phyloP scores from a whole-genome alignment of 176 grass and related monocot genomes.

The Phyllostachys edulis region DNA sequence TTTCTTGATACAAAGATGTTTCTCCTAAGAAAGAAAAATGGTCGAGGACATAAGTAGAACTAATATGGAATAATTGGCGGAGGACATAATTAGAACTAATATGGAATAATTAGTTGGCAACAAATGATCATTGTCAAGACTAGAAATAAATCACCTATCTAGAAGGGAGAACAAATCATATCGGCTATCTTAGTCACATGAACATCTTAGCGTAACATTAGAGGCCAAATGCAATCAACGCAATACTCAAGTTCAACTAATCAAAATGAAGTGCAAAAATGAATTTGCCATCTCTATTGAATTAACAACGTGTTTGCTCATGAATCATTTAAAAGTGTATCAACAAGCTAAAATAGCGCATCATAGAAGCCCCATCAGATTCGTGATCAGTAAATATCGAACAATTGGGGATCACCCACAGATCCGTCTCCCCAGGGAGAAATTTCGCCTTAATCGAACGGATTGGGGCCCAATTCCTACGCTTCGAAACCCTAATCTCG shows the following conservation, averaged over 20 bases:
- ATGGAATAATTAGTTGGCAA: too few relatives aligned
- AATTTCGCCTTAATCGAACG: conserved; percentile 27
- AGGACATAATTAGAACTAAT: background rate
- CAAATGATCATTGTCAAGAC: too few relatives aligned
- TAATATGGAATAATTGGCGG: background rate
- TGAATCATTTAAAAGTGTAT: background rate
- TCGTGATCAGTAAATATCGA: background rate
- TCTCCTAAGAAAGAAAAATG: conserved; percentile 9
- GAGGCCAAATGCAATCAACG: too few relatives aligned
- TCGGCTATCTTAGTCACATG: too few relatives aligned
- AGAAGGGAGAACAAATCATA: too few relatives aligned
- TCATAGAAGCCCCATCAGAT: background rate
- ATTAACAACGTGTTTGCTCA: too few relatives aligned
- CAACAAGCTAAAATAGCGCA: background rate
- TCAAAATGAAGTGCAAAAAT: too few relatives aligned
- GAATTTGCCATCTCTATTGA: too few relatives aligned
- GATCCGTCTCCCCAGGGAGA: background rate
- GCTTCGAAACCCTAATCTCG: conserved; percentile 45
- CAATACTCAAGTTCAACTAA: too few relatives aligned
- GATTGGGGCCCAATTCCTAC: conserved; percentile 15
- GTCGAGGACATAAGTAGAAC: background rate
- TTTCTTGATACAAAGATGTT: conserved; percentile 51
- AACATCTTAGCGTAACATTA: too few relatives aligned
- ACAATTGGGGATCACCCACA: background rate
- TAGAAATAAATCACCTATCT: too few relatives aligned